Percentiles rank a stretch among this genome's conserved stretches.
phyloP scores from a whole-genome alignment of 2,329 filamentous ascomycete genomes.

The Diaporthe sp. region DNA sequence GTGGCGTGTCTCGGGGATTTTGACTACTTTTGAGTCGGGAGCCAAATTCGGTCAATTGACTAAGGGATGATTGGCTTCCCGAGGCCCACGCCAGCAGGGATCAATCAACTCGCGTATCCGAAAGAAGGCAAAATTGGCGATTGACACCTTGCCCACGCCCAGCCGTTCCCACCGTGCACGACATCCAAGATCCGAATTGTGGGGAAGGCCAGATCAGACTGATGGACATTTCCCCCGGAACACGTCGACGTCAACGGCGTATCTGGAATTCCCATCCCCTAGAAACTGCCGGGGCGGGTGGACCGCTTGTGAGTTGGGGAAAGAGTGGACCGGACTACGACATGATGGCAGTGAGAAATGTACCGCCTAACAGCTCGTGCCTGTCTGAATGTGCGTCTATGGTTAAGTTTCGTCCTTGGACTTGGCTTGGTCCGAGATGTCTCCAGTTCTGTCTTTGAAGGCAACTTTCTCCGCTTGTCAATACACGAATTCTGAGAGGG shows the following conservation, averaged over 20 bases:
- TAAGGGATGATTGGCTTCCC: background rate
- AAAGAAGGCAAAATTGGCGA: slow-evolving; percentile 39
- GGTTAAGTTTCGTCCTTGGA: slow-evolving; percentile 21
- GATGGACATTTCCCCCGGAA: slow-evolving; percentile 26
- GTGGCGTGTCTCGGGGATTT: slow-evolving; percentile 37
- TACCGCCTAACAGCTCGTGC: slow-evolving; percentile 21
- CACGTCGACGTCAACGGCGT: slow-evolving; percentile 20
- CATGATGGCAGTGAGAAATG: slow-evolving; percentile 6
- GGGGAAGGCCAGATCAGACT: slow-evolving; percentile 32
- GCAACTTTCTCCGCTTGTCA: slow-evolving; percentile 33
- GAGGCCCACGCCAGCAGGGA: slow-evolving; percentile 6
- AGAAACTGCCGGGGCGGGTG: slow-evolving; percentile 17
- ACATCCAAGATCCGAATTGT: slow-evolving; percentile 38
- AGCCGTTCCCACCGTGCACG: slow-evolving; percentile 13
- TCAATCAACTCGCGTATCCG: background rate
- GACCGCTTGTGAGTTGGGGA: slow-evolving; percentile 21
- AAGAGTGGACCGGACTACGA: slow-evolving; percentile 7
- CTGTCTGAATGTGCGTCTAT: background rate
- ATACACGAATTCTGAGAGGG: slow-evolving; percentile 22
- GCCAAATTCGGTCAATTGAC: slow-evolving; percentile 15
- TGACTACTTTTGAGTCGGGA: slow-evolving; percentile 11
- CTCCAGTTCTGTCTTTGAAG: slow-evolving; percentile 14
- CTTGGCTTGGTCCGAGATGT: slow-evolving; percentile 11
- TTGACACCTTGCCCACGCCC: background rate
- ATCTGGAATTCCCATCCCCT: slow-evolving; percentile 8